Conservation (phyloP, 1,284 basidiomycete genomes). For the Sphagnurus paluster region DNA sequence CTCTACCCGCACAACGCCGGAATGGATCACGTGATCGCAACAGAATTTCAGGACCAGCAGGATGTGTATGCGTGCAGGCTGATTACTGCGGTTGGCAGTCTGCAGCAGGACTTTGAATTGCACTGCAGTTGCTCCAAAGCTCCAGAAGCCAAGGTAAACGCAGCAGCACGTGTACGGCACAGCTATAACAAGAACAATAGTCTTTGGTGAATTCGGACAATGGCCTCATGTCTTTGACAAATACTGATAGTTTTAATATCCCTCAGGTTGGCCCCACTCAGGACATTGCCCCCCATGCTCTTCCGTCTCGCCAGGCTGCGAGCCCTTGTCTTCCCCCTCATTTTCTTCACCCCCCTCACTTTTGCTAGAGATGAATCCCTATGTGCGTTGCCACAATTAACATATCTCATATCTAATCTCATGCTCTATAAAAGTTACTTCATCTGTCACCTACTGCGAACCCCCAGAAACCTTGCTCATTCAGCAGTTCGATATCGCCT, state of each 20-base stretch:
- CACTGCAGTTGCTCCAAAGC: too few relatives aligned
- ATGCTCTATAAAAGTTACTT: constrained; percentile 62
- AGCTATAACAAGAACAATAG: constrained; percentile 31
- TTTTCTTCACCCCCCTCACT: constrained; percentile 42
- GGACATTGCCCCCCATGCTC: constrained; percentile 44
- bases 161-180: not conserved
- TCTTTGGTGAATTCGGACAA: constrained; percentile 17
- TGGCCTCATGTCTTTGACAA: constrained; percentile 16
- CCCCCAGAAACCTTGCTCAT: constrained; percentile 80
- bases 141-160: not conserved
- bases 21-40: constrained; percentile 14
- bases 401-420: constrained; percentile 11
- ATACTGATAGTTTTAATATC: constrained; percentile 12
- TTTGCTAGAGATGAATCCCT: constrained; percentile 52
- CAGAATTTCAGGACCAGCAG: not conserved
- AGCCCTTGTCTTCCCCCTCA: constrained; percentile 43
- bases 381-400: constrained; percentile 44
- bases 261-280: constrained; percentile 1
- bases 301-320: constrained; percentile 72
- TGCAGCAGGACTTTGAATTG: too few relatives aligned
- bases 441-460: constrained; percentile 86
- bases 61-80: too few relatives aligned
- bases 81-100: too few relatives aligned
- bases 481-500: constrained; percentile 78
- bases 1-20: constrained; percentile 20